These are phyloP conservation scores for Oxalis stricta DNA, from an alignment of 441 rosid genomes.

Conservation along the genomic window DNA sequence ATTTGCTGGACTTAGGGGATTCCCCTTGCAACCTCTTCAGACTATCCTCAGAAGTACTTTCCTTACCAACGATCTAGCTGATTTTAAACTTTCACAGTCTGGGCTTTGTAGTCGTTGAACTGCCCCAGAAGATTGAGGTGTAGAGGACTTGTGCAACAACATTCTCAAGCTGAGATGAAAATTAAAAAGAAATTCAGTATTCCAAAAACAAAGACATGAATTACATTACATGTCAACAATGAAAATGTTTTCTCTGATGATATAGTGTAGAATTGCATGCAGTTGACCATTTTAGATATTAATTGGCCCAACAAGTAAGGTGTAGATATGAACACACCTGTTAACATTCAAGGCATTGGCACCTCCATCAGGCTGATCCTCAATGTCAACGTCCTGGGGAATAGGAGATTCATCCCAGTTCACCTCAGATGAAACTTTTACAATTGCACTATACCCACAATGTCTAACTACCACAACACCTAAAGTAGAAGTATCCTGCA, in stretches of 20 bases:
- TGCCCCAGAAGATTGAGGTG: conserved; percentile 28
- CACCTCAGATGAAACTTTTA: conserved; percentile 36
- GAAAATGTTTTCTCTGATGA: background rate
- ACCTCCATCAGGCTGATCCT: conserved; percentile 76
- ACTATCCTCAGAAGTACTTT: conserved; percentile 49
- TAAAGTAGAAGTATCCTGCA: conserved; percentile 63
- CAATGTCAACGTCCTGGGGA: conserved; percentile 46
- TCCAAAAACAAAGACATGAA: background rate
- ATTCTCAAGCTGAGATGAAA: conserved; percentile 51
- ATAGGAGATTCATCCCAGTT: conserved; percentile 32
- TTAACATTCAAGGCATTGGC: conserved; percentile 70
- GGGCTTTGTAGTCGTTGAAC: conserved; percentile 48
- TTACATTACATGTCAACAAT: background rate
- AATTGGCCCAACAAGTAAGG: background rate
- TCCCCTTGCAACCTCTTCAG: conserved; percentile 52
- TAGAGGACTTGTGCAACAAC: conserved; percentile 55
- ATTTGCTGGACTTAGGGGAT: conserved; percentile 23
- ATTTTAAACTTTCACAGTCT: conserved; percentile 34
- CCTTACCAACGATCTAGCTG: conserved; percentile 39
- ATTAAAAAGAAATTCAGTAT: conserved; percentile 3
- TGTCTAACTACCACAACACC: conserved; percentile 65
- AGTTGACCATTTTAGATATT: background rate
- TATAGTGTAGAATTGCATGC: background rate
- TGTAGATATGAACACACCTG: conserved; percentile 26
- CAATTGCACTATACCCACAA: conserved; percentile 55